Evolutionary conservation across 1,139 yeast genomes (phyloP), one percentile per base, ranked within the genome.

Genomic region (Saccharomyces pastorianus): DNA sequence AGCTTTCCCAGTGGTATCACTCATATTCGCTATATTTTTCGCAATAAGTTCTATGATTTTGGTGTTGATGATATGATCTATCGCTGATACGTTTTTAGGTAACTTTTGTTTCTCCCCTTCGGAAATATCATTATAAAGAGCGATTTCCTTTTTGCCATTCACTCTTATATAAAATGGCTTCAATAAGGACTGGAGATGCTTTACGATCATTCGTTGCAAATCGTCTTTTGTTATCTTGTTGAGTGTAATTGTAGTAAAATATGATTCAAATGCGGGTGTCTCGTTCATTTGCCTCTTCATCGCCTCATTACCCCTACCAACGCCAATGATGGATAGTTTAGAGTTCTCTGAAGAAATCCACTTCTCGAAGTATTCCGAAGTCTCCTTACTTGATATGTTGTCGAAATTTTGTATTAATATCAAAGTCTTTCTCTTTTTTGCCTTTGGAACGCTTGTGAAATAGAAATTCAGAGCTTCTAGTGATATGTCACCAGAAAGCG

Each of bases 1-100:
- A 0, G 95, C 96, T 57, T 96, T 75, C 61, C 96, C 76, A 1
- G 96, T 96, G 73, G 89, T 96, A 50, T 96, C 96, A 67, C 90
- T 85, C 4, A 89, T 95, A 69, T 90, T 82, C 11, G 96, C 95
- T 41, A 89, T 91, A 67, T 88, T 88, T 66, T 96, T 78, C 1
- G 95, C 81, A 0, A 95, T 96, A 73, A 84, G 88, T 53, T 83
- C 88, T 56, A 88, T 78, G 0, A 96, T 96, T 64, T 85, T 93
- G 25, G 74, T 72, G 25, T 79, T 79, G 28, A 88, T 74, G 1
- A 66, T 62, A 13, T 77, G 78, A 47, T 89, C 88, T 70, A 88
- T 88, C 13, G 90, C 80, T 41, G 89, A 73, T 49, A 83, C 75
- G 57, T 96, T 75, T 64, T 89, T 96, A 0, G 96, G 96, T 50